These are phyloP conservation scores for Arbutus unedo DNA, from an alignment of 148 eudicot species.

Conservation along the genomic window DNA sequence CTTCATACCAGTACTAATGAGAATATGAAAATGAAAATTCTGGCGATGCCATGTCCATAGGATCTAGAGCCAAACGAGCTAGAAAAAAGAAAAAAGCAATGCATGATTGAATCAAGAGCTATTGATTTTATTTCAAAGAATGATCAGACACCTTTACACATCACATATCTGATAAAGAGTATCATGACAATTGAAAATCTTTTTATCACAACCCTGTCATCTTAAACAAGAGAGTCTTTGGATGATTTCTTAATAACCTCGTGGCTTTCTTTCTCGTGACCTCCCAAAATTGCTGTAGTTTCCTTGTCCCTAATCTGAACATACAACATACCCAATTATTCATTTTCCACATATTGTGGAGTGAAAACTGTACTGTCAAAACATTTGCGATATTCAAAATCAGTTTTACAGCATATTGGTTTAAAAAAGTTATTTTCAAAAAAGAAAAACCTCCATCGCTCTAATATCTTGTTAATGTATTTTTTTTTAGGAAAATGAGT, in stretches of 20 bases:
- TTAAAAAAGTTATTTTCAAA: too few relatives aligned
- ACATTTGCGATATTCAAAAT: too few relatives aligned
- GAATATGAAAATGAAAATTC: not conserved
- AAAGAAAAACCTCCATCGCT: too few relatives aligned
- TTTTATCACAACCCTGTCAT: slow-evolving; percentile 4
- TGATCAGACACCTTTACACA: slow-evolving; percentile 2
- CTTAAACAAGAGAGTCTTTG: slow-evolving; percentile 48
- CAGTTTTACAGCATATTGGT: too few relatives aligned
- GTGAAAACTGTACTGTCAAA: not conserved
- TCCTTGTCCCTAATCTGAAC: slow-evolving; percentile 58
- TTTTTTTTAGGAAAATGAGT: not conserved
- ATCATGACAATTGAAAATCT: not conserved
- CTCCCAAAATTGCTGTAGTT: slow-evolving; percentile 37
- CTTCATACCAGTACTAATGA: too few relatives aligned
- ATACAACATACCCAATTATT: slow-evolving; percentile 1
- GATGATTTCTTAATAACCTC: slow-evolving; percentile 39
- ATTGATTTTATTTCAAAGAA: slow-evolving; percentile 5
- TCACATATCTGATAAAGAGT: not conserved
- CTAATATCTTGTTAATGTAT: too few relatives aligned
- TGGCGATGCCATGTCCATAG: not conserved
- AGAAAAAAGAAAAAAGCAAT: not conserved
- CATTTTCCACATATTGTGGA: not conserved
- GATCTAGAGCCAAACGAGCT: not conserved
- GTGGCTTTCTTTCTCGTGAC: slow-evolving; percentile 50
- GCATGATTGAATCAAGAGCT: slow-evolving; percentile 4